Percentiles rank a stretch among this genome's conserved stretches.
Evolutionary conservation across 2,329 filamentous ascomycete species (phyloP).

Genomic region (Thelonectria blattea): DNA sequence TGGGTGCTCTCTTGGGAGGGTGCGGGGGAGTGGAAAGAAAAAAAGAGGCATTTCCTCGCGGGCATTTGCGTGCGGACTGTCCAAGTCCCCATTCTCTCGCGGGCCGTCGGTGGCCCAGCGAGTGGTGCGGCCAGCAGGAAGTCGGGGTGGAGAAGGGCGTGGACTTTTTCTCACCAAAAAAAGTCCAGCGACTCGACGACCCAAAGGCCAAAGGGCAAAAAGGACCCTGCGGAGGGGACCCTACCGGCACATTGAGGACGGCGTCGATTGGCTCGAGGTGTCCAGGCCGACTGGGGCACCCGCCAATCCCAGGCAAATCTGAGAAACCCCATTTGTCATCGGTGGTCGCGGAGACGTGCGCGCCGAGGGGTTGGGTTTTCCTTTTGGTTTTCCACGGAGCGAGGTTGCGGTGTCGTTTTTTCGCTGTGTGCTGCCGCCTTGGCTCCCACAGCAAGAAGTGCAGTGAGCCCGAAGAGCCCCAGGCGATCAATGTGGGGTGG

Average conservation of each 20-base stretch:
- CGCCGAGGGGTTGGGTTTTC: slow-evolving; percentile 14
- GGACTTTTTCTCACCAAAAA: not conserved
- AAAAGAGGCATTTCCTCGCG: slow-evolving; percentile 24
- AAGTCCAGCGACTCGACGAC: too few relatives aligned
- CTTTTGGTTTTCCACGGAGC: not conserved
- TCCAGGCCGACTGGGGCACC: not conserved
- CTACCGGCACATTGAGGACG: slow-evolving; percentile 16
- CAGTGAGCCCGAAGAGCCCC: not conserved
- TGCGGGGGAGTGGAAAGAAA: slow-evolving; percentile 7
- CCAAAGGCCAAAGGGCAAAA: too few relatives aligned
- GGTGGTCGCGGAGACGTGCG: slow-evolving; percentile 33
- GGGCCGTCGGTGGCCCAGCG: slow-evolving; percentile 40
- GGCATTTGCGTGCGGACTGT: slow-evolving; percentile 5
- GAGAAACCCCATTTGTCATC: slow-evolving; percentile 35
- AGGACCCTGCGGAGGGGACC: not conserved
- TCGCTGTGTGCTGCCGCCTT: not conserved
- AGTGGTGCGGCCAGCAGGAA: slow-evolving; percentile 34
- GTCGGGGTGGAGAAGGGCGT: slow-evolving; percentile 34
- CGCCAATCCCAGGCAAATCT: slow-evolving; percentile 34
- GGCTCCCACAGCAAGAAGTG: not conserved
- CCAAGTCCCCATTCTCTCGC: slow-evolving; percentile 19
- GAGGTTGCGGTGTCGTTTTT: slow-evolving; percentile 4
- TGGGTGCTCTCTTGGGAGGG: not conserved
- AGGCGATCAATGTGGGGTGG: slow-evolving; percentile 21
- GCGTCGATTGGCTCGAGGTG: slow-evolving; percentile 27